These are phyloP conservation scores for Silybum marianum DNA, from an alignment of 129 eudicot species.

Conservation along the genomic window DNA sequence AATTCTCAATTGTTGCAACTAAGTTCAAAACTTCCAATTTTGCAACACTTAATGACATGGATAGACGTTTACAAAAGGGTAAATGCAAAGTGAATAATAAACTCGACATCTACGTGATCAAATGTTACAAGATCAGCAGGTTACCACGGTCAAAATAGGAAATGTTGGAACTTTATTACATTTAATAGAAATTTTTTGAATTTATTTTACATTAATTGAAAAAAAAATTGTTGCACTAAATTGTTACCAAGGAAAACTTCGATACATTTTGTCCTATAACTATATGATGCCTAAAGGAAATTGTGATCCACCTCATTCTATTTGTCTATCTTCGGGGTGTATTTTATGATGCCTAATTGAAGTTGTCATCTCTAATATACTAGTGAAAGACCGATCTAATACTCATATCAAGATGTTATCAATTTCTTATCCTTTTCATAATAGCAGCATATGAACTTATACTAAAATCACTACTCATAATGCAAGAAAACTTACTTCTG, in stretches of 20 bases:
- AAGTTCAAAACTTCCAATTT: background rate
- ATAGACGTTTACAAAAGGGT: background rate
- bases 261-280: background rate
- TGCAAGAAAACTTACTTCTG: conserved; percentile 51
- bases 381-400: background rate
- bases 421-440: background rate
- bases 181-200: background rate
- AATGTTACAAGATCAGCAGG: background rate
- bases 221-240: too few species aligned
- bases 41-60: background rate
- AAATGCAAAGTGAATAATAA: background rate
- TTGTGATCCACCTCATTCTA: background rate
- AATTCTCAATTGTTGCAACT: background rate
- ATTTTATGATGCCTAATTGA: background rate
- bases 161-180: too few species aligned
- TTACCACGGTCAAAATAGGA: background rate
- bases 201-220: too few species aligned
- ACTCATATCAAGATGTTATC: background rate
- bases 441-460: background rate
- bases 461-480: background rate
- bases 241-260: too few species aligned
- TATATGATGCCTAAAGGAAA: background rate
- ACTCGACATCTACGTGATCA: background rate
- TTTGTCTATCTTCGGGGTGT: background rate
- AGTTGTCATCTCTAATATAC: background rate